Evolutionary conservation across 1,284 basidiomycete species (phyloP).

Genomic region (Cystobasidium slooffiae): DNA sequence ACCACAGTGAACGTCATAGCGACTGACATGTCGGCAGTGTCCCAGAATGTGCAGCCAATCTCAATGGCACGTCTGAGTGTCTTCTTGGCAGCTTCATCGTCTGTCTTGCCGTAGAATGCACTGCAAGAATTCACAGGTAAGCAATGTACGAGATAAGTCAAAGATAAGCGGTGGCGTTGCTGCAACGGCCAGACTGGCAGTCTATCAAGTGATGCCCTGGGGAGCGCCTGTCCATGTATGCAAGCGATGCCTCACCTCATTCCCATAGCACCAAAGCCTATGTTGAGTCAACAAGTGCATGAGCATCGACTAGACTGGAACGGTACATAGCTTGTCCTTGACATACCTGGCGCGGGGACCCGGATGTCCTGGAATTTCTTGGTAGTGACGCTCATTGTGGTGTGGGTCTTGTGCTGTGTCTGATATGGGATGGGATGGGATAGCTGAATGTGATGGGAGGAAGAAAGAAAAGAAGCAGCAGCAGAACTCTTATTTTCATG

Average conservation of each 20-base stretch:
- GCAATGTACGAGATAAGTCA: no score
- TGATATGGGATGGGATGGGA: not conserved
- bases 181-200: no score
- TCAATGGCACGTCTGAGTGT: slow-evolving; percentile 47
- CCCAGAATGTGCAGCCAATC: slow-evolving; percentile 45
- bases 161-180: no score
- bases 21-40: slow-evolving; percentile 46
- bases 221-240: no score
- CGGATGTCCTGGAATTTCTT: slow-evolving; percentile 33
- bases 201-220: no score
- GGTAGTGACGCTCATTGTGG: slow-evolving; percentile 17
- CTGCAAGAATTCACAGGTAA: not conserved
- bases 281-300: no score
- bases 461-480: no score
- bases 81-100: slow-evolving; percentile 43
- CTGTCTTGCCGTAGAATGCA: slow-evolving; percentile 45
- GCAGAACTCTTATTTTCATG: no score
- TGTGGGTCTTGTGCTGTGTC: not conserved
- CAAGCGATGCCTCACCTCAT: no score
- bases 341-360: slow-evolving; percentile 33
- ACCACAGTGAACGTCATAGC: no score
- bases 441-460: no score
- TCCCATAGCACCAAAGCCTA: slow-evolving; percentile 42
- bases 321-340: not conserved
- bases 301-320: no score